Conservation (phyloP, 1,139 yeast genomes). For the Suhomyces anneliseae region DNA sequence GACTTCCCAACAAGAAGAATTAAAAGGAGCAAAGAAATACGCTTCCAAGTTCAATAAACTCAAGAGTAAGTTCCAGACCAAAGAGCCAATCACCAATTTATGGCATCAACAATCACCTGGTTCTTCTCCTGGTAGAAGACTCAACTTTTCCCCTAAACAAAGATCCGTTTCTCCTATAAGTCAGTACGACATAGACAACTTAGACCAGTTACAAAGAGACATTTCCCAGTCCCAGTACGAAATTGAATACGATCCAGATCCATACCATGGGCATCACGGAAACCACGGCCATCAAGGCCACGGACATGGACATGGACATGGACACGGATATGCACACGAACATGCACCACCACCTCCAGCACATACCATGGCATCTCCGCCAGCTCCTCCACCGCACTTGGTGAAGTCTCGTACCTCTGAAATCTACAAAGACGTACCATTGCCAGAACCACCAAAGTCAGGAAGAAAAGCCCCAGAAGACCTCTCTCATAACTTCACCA, state of each 20-base stretch:
- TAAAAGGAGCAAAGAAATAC: constrained; percentile 24
- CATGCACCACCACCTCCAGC: constrained; percentile 15
- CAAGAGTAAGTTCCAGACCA: constrained; percentile 34
- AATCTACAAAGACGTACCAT: constrained; percentile 2
- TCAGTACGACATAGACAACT: constrained; percentile 17
- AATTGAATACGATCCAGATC: constrained; percentile 9
- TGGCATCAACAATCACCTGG: constrained; percentile 17
- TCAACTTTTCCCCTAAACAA: constrained; percentile 5
- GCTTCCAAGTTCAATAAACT: constrained; percentile 32
- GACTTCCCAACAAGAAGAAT: constrained; percentile 10
- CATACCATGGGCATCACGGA: constrained; percentile 12
- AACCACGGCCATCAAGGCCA: too few species aligned
- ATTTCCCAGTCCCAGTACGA: constrained; percentile 10
- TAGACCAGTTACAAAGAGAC: constrained; percentile 25
- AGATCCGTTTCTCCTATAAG: constrained; percentile 21
- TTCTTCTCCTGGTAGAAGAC: constrained; percentile 5
- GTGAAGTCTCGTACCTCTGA: constrained; percentile 1
- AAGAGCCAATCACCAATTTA: constrained; percentile 34
- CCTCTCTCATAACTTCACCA: constrained; percentile 2
- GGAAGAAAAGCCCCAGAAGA: constrained; percentile 4
- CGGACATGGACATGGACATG: too few species aligned
- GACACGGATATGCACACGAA: constrained; percentile 14
- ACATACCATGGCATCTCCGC: constrained; percentile 4
- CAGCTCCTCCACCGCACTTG: constrained; percentile 11
- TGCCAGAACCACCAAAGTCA: constrained; percentile 1